Evolutionary conservation across 2,329 filamentous ascomycete species (phyloP).

Genomic region (Venturia pyrina): DNA sequence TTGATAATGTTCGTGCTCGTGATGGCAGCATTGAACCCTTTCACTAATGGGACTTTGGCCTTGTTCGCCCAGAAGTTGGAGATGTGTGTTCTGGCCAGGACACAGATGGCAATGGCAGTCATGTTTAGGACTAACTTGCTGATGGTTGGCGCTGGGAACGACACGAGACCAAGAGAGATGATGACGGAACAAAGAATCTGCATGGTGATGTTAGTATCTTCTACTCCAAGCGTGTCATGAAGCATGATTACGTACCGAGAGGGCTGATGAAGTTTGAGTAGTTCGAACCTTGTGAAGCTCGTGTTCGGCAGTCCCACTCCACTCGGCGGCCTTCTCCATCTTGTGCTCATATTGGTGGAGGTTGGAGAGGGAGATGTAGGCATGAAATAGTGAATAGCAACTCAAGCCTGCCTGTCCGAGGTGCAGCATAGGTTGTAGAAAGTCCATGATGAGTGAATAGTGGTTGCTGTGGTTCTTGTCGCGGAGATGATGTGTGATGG

Average conservation of each 20-base stretch:
- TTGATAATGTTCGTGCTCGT: slow-evolving; percentile 23
- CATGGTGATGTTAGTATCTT: neutral
- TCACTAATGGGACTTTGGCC: slow-evolving; percentile 24
- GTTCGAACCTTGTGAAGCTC: slow-evolving; percentile 25
- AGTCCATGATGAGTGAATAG: neutral
- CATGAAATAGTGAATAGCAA: slow-evolving; percentile 23
- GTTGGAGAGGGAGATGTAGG: slow-evolving; percentile 26
- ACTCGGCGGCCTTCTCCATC: slow-evolving; percentile 27
- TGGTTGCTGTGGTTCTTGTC: neutral
- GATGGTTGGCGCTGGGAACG: neutral
- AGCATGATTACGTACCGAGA: slow-evolving; percentile 19
- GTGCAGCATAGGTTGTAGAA: neutral
- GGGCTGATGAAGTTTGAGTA: slow-evolving; percentile 25
- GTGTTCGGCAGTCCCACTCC: slow-evolving; percentile 23
- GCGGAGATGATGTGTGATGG: neutral
- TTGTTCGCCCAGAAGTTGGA: slow-evolving; percentile 24
- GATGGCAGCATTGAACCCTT: slow-evolving; percentile 28
- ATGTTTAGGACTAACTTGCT: slow-evolving; percentile 12
- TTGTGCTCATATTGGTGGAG: slow-evolving; percentile 26
- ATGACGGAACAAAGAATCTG: slow-evolving; percentile 4
- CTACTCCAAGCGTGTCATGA: neutral
- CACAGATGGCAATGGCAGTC: slow-evolving; percentile 15
- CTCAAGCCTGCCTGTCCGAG: slow-evolving; percentile 19
- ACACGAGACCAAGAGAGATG: neutral
- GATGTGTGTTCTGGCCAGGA: slow-evolving; percentile 21